Evolutionary conservation across 2,329 filamentous ascomycete species (phyloP).

Genomic region (Fusarium tjaetaba): DNA sequence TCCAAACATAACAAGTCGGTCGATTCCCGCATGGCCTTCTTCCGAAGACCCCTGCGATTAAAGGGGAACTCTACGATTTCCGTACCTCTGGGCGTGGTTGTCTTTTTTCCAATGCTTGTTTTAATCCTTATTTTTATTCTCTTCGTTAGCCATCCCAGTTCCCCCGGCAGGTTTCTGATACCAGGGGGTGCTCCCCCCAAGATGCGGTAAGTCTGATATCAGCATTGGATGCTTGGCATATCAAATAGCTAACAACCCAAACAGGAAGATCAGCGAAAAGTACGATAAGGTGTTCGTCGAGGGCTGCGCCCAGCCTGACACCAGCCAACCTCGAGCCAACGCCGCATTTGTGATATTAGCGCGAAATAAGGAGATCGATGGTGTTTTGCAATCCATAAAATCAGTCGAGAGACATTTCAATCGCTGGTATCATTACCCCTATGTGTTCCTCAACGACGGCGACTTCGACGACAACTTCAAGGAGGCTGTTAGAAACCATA

Average conservation of each 20-base stretch:
- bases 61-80: conserved; percentile 92
- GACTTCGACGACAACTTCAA: conserved; percentile 97
- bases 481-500: conserved; percentile 87
- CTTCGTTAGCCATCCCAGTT: conserved; percentile 87
- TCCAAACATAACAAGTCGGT: conserved; percentile 53
- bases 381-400: conserved; percentile 95
- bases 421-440: conserved; percentile 97
- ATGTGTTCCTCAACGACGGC: conserved; percentile 97
- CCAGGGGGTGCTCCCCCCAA: conserved; percentile 87
- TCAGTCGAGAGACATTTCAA: conserved; percentile 99
- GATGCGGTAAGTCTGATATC: conserved; percentile 74
- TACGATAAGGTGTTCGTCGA: conserved; percentile 96
- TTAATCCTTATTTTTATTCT: conserved; percentile 90
- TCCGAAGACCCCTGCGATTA: conserved; percentile 86
- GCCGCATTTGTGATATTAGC: conserved; percentile 96
- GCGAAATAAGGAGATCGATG: conserved; percentile 94
- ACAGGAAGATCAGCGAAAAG: conserved; percentile 94
- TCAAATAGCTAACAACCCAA: conserved; percentile 28
- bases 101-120: conserved; percentile 92
- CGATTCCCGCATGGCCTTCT: conserved; percentile 75
- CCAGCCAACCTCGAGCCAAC: conserved; percentile 83
- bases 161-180: conserved; percentile 83
- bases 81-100: conserved; percentile 89
- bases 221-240: neutral
- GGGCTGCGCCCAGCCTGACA: conserved; percentile 86